Conservation (phyloP, 2,329 filamentous ascomycete genomes). For the Penicillium sp. region DNA sequence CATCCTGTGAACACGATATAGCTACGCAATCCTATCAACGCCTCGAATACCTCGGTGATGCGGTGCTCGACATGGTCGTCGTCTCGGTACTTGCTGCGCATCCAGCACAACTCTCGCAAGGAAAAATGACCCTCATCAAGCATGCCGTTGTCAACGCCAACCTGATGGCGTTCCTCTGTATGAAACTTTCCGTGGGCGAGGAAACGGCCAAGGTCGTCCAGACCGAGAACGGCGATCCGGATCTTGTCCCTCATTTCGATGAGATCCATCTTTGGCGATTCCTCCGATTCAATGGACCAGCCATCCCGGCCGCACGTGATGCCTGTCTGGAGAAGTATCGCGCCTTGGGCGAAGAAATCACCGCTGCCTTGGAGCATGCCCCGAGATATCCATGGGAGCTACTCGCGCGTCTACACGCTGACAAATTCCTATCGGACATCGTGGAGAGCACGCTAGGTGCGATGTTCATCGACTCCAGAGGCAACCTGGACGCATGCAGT, state of each 20-base stretch:
- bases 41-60: slow-evolving; percentile 84
- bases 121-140: slow-evolving; percentile 72
- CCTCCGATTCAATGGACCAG: slow-evolving; percentile 50
- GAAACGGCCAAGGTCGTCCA: not conserved
- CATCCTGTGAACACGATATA: slow-evolving; percentile 56
- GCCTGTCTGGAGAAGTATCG: slow-evolving; percentile 41
- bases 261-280: slow-evolving; percentile 63
- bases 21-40: slow-evolving; percentile 64
- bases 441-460: slow-evolving; percentile 79
- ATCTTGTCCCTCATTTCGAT: slow-evolving; percentile 23
- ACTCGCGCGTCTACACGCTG: slow-evolving; percentile 62
- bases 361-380: slow-evolving; percentile 50
- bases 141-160: slow-evolving; percentile 75
- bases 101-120: slow-evolving; percentile 46
- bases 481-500: slow-evolving; percentile 59
- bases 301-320: slow-evolving; percentile 17
- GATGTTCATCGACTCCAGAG: slow-evolving; percentile 73
- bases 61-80: slow-evolving; percentile 76
- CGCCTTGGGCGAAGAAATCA: slow-evolving; percentile 52
- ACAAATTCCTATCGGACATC: slow-evolving; percentile 80
- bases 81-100: slow-evolving; percentile 46
- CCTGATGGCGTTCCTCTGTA: slow-evolving; percentile 72
- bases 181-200: slow-evolving; percentile 46
- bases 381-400: slow-evolving; percentile 71
- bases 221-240: no score